Evolutionary conservation across 1,139 yeast species (phyloP), one percentile per base, ranked within the genome.

Genomic region (Geotrichum candidum): DNA sequence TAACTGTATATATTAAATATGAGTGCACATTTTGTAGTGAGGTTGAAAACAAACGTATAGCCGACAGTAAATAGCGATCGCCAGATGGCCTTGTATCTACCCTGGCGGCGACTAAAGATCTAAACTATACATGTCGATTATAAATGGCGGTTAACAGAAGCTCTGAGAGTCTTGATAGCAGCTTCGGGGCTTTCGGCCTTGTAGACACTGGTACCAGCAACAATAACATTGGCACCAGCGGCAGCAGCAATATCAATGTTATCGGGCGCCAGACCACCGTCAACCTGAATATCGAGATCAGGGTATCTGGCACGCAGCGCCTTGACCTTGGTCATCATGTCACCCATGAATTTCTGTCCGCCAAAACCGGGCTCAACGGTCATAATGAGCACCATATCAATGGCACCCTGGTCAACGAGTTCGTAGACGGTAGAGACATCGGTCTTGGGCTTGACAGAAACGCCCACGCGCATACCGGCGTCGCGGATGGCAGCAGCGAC

Each of bases 321-420:
- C 69, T 84, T 86, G 55, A 94, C 98, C 77, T 94, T 94, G 65
- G 95, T 90, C 98, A 94, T 92, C 97, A 92, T 92, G 65, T 86
- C 89, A 18, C 84, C 80, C 97, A 90, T 91, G 80, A 94, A 95
- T 75, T 88, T 88, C 76, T 94, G 99, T 57, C 99, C 99, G 46
- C 99, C 99, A 72, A 94, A 94, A 0, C 99, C 99, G 9, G 99
- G 99, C 76, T 94, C 99, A 54, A 94, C 99, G 2, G 99, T 94
- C 99, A 94, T 95, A 59, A 94, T 87, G 65, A 94, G 81, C 9
- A 91, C 94, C 96, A 94, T 89, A 74, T 95, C 98, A 68, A 94
- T 80, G 27, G 48, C 31, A 3, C 27, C 57, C 18, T 22, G 35
- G 7, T 54, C 27, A 41, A 86, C 95, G 67, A 90, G 77, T 38